Evolutionary conservation across 2,329 filamentous ascomycete genomes (phyloP).

Genomic region (Colletotrichum caudatum): DNA sequence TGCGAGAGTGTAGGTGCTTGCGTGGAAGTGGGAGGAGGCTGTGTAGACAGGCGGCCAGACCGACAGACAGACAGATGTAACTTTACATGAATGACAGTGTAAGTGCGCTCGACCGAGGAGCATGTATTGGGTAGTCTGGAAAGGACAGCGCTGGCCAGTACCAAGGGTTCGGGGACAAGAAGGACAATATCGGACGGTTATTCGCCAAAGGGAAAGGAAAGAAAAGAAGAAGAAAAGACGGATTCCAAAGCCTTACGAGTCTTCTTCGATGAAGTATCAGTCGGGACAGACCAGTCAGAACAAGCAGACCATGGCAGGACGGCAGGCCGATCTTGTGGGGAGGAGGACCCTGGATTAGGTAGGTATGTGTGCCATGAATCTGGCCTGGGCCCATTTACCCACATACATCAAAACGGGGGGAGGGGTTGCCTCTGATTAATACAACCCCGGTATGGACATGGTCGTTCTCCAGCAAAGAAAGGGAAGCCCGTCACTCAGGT

Average conservation of each 20-base stretch:
- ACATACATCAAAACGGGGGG: slow-evolving; percentile 20
- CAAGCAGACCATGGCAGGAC: not conserved
- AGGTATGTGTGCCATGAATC: slow-evolving; percentile 13
- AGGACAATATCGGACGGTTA: not conserved
- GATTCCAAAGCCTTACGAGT: not conserved
- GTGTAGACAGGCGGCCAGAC: slow-evolving; percentile 18
- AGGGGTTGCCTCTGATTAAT: slow-evolving; percentile 19
- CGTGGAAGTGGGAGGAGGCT: slow-evolving; percentile 43
- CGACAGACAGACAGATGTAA: not conserved
- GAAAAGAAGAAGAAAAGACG: not conserved
- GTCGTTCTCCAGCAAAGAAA: not conserved
- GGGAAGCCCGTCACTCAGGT: not conserved
- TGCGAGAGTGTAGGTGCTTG: slow-evolving; percentile 37
- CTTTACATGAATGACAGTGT: not conserved
- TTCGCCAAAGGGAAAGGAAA: not conserved
- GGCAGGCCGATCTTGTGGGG: slow-evolving; percentile 5
- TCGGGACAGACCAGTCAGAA: not conserved
- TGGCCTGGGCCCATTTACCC: slow-evolving; percentile 4
- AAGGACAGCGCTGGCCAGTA: not conserved
- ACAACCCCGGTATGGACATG: slow-evolving; percentile 6
- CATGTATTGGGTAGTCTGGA: not conserved
- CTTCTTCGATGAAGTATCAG: not conserved
- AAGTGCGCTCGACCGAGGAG: slow-evolving; percentile 21
- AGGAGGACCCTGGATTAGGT: slow-evolving; percentile 37
- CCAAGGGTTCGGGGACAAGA: not conserved